Percentiles rank a stretch among this genome's conserved stretches.
Evolutionary conservation across 2,329 filamentous ascomycete genomes (phyloP).

Genomic region (Fusarium haematococcum): DNA sequence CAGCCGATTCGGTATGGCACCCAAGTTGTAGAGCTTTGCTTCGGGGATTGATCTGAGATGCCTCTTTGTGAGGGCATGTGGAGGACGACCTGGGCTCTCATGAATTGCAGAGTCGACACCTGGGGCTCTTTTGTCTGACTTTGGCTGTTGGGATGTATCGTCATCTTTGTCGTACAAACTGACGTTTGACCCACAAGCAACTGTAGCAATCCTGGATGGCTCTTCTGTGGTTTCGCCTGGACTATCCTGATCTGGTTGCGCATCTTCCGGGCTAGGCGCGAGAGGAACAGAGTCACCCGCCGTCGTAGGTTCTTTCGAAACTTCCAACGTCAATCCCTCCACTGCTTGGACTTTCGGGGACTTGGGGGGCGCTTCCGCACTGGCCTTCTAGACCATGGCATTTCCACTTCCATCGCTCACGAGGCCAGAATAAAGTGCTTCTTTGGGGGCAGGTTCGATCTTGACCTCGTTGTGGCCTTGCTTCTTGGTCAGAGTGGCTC

Average conservation of each 20-base stretch:
- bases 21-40: slow-evolving; percentile 26
- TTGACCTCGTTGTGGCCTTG: neutral
- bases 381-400: slow-evolving; percentile 29
- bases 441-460: neutral
- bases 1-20: slow-evolving; percentile 6
- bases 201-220: neutral
- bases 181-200: neutral
- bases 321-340: neutral
- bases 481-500: neutral
- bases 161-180: neutral
- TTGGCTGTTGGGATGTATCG: neutral
- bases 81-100: neutral
- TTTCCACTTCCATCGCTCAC: slow-evolving; percentile 15
- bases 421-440: slow-evolving; percentile 21
- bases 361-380: slow-evolving; percentile 2
- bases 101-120: neutral
- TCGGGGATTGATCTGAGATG: slow-evolving; percentile 22
- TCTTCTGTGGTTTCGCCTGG: neutral
- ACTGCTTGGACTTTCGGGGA: slow-evolving; percentile 1
- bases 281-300: neutral
- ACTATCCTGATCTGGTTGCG: neutral
- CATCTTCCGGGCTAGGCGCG: neutral
- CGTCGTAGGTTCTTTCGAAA: neutral
- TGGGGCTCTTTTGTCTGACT: neutral
- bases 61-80: slow-evolving; percentile 25